Base-by-base conservation (phyloP, 108 stramenopile species). In the Mediolabrus comicus region DNA sequence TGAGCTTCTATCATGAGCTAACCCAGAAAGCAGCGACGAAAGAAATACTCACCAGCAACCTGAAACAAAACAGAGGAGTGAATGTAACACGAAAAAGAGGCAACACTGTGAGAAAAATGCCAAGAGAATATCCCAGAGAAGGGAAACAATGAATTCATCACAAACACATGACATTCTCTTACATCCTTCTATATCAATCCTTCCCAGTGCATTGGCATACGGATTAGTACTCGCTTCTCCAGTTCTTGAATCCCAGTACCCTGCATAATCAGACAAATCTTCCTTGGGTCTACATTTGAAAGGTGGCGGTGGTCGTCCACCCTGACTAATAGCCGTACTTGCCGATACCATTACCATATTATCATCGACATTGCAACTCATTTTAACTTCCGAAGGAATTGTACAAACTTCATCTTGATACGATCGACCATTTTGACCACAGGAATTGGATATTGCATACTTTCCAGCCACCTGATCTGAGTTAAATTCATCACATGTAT, bases 181-280 rank as follows among this genome's bases (percentile, higher is more conserved):
- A 33, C 77, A 78, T 41, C 77, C 77, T 31, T 78, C 77, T 0
- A 56, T 28, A 27, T 78, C 77, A 25, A 67, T 69, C 49, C 77
- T 72, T 22, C 72, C 72, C 24, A 57, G 28, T 0, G 30, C 19
- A 32, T 46, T 39, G 26, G 57, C 19, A 65, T 51, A 66, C 35
- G 49, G 53, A 2, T 19, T 63, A n/a, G 29, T n/a, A 52, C 62
- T 54, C n/a, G 63, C 30, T 53, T 29, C 17, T 6, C 69, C 69
- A 1, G 62, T 67, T 53, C 29, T 57, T 13, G 32, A 30, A 24
- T 78, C 77, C 77, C 77, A 78, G 66, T 74, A 78, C 16, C 77
- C 77, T 0, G 56, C 59, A 39, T 69, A 69, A 41, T 67, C 66
- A 30, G 57, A 28, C 14, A 25, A 32, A 59, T 67, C 36, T 14